phyloP scores from a whole-genome alignment of 140 eudicot genomes.

The Anethum foeniculum region DNA sequence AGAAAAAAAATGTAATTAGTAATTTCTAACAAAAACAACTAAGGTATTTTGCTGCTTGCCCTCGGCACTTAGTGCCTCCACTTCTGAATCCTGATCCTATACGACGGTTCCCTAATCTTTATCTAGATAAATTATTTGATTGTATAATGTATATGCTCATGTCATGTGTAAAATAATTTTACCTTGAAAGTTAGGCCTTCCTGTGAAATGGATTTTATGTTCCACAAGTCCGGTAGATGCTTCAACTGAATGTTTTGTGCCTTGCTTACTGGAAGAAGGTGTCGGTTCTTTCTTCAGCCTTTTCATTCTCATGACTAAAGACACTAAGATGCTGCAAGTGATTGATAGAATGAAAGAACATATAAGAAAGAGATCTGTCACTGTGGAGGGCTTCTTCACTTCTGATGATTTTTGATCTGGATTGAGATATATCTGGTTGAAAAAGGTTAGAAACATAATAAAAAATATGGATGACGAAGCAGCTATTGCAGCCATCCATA shows the following conservation, averaged over 20 bases:
- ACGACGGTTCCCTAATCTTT: not conserved
- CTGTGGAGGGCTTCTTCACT: slow-evolving; percentile 41
- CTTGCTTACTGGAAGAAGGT: slow-evolving; percentile 22
- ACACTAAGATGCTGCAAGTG: slow-evolving; percentile 24
- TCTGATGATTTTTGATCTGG: slow-evolving; percentile 33
- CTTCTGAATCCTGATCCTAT: not conserved
- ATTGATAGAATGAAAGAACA: slow-evolving; percentile 51
- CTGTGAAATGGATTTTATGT: slow-evolving; percentile 62
- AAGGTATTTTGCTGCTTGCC: not conserved
- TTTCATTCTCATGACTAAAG: slow-evolving; percentile 37
- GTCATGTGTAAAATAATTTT: slow-evolving; percentile 5
- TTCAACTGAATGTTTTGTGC: slow-evolving; percentile 27
- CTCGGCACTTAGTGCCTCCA: not conserved
- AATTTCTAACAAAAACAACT: not conserved
- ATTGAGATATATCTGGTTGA: slow-evolving; percentile 42
- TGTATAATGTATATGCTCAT: not conserved
- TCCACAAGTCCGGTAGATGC: slow-evolving; percentile 34
- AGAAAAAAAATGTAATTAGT: not conserved
- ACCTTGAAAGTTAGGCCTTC: slow-evolving; percentile 78
- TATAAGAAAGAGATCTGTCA: slow-evolving; percentile 45
- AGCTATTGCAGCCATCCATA: slow-evolving; percentile 37
- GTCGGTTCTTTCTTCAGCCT: slow-evolving; percentile 23
- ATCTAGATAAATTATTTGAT: not conserved
- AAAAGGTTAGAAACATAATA: slow-evolving; percentile 28
- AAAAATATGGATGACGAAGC: slow-evolving; percentile 43